Evolutionary conservation across 2,329 filamentous ascomycete species (phyloP).

Genomic region (Bipolaris oryzae): DNA sequence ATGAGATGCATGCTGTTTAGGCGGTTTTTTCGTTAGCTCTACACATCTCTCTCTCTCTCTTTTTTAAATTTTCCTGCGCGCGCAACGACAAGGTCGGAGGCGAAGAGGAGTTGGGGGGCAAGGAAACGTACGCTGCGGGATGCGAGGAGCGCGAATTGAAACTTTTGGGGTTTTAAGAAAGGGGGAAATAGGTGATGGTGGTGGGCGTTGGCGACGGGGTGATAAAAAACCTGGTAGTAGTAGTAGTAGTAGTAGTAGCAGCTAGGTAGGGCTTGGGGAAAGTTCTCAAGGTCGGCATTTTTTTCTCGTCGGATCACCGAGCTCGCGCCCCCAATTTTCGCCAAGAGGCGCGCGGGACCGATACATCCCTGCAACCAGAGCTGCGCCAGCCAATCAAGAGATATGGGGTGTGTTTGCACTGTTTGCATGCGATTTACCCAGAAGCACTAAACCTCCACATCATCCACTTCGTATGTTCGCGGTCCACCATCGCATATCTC

Average conservation of each 20-base stretch:
- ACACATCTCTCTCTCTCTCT: too few species aligned
- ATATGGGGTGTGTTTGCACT: conserved; percentile 5
- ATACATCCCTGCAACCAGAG: neutral
- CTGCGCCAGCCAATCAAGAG: neutral
- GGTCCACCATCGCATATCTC: conserved; percentile 12
- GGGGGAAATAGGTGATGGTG: too few species aligned
- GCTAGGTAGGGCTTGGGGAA: too few species aligned
- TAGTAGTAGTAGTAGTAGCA: too few species aligned
- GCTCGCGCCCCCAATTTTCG: conserved; percentile 3
- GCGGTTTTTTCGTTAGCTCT: neutral
- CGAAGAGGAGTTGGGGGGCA: too few species aligned
- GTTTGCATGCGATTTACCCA: conserved; percentile 12
- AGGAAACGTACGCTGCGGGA: too few species aligned
- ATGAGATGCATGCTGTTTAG: conserved; percentile 72
- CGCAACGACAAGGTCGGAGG: conserved; percentile 11
- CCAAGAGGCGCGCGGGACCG: neutral
- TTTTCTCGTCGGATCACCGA: conserved; percentile 38
- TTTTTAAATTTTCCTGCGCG: neutral
- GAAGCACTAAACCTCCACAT: conserved; percentile 12
- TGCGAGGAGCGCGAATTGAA: too few species aligned
- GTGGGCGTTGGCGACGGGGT: too few species aligned
- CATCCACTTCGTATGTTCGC: conserved; percentile 21
- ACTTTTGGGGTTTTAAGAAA: too few species aligned
- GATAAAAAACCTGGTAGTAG: too few species aligned
- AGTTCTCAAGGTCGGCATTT: neutral